Evolutionary conservation across 306 rosid genomes (phyloP).

Genomic region (Oxytropis ochrocephala): DNA sequence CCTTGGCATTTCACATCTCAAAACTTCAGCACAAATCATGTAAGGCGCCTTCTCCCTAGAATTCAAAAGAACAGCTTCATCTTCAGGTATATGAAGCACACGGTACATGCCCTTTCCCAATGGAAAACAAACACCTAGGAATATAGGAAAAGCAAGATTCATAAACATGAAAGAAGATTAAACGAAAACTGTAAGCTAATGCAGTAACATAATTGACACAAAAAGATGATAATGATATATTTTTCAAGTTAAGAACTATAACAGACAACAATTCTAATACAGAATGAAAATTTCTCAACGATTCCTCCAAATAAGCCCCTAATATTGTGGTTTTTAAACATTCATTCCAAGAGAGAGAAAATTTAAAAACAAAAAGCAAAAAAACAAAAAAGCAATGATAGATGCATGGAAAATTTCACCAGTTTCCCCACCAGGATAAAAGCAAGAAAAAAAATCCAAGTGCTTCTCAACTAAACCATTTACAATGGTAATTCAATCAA

Average conservation of each 20-base stretch:
- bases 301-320: neutral
- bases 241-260: slow-evolving; percentile 7
- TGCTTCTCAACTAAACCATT: neutral
- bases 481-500: neutral
- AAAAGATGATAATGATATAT: neutral
- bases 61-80: slow-evolving; percentile 90
- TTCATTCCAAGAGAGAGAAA: slow-evolving; percentile 9
- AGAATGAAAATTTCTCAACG: neutral
- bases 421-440: neutral
- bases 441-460: neutral
- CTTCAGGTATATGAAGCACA: slow-evolving; percentile 85
- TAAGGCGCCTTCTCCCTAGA: slow-evolving; percentile 98
- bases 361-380: neutral
- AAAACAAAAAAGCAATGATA: neutral
- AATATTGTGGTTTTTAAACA: neutral
- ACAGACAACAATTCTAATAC: neutral
- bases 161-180: slow-evolving; percentile 4
- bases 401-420: neutral
- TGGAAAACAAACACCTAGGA: slow-evolving; percentile 79
- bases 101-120: slow-evolving; percentile 88
- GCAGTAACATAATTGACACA: slow-evolving; percentile 5
- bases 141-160: slow-evolving; percentile 27
- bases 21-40: slow-evolving; percentile 79
- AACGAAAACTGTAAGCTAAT: slow-evolving; percentile 2
- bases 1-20: slow-evolving; percentile 82